phyloP scores from a whole-genome alignment of 768 basidiomycete genomes.

The Hypholoma fasciculare region DNA sequence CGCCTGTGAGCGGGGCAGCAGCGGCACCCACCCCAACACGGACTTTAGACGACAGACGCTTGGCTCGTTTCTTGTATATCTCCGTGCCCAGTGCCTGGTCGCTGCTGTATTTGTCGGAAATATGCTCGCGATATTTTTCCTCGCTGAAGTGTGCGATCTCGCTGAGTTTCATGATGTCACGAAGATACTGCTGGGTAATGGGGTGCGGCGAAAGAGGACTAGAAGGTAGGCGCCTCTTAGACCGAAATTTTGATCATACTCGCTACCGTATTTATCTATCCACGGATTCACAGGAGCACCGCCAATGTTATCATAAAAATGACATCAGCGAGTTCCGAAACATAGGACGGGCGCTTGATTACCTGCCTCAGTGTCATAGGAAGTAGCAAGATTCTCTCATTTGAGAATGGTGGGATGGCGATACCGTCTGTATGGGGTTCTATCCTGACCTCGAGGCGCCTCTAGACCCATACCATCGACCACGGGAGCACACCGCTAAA shows the following conservation, averaged over 20 bases:
- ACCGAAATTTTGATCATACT: no score
- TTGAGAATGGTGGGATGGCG: no score
- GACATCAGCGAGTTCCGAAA: background rate
- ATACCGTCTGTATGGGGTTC: no score
- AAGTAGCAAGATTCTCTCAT: no score
- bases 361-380: no score
- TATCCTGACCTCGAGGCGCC: no score
- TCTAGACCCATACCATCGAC: no score
- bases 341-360: background rate
- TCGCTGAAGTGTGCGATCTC: conserved; percentile 1
- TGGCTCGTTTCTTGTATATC: conserved; percentile 5
- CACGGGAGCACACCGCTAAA: no score
- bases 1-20: conserved; percentile 3
- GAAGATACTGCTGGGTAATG: background rate
- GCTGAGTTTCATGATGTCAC: background rate
- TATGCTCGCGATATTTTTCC: background rate
- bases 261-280: background rate
- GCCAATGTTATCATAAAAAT: no score
- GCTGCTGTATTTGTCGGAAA: background rate
- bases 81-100: background rate
- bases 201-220: background rate
- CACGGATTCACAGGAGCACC: no score
- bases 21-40: background rate
- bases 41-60: conserved; percentile 2
- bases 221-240: no score